phyloP scores from a whole-genome alignment of 2,329 filamentous ascomycete genomes.

The Fusarium sp. region DNA sequence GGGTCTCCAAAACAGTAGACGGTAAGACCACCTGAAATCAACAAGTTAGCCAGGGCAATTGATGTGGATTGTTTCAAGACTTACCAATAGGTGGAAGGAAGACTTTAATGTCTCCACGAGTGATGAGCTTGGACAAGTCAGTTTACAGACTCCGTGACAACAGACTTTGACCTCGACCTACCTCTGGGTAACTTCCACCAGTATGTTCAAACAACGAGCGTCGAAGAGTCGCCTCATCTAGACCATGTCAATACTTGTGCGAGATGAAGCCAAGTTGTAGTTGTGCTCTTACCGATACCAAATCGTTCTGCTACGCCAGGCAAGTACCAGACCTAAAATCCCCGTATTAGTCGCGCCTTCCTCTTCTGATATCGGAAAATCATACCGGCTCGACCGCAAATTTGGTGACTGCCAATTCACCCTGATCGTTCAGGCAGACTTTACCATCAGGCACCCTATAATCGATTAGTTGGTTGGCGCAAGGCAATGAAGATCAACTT shows the following conservation, averaged over 20 bases:
- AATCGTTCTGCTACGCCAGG: slow-evolving; percentile 92
- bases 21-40: slow-evolving; percentile 76
- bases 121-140: slow-evolving; percentile 73
- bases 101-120: slow-evolving; percentile 91
- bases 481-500: neutral
- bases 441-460: slow-evolving; percentile 78
- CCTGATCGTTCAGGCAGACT: slow-evolving; percentile 85
- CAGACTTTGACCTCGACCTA: slow-evolving; percentile 39
- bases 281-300: slow-evolving; percentile 73
- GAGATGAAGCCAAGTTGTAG: neutral
- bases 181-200: slow-evolving; percentile 93
- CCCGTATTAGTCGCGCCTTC: neutral
- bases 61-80: slow-evolving; percentile 2
- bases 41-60: slow-evolving; percentile 20
- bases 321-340: slow-evolving; percentile 75
- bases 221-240: slow-evolving; percentile 86
- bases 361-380: slow-evolving; percentile 17
- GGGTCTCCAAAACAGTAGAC: slow-evolving; percentile 98
- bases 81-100: slow-evolving; percentile 92
- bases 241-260: slow-evolving; percentile 42
- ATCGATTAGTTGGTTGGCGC: slow-evolving; percentile 23
- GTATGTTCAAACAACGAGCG: slow-evolving; percentile 94
- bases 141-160: slow-evolving; percentile 4
- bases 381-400: slow-evolving; percentile 93
- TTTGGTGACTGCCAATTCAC: slow-evolving; percentile 94